Percentiles rank a stretch among this genome's conserved stretches.
Evolutionary conservation across 352 stramenopile genomes (phyloP).

Genomic region (Phytophthora fragariaefolia): DNA sequence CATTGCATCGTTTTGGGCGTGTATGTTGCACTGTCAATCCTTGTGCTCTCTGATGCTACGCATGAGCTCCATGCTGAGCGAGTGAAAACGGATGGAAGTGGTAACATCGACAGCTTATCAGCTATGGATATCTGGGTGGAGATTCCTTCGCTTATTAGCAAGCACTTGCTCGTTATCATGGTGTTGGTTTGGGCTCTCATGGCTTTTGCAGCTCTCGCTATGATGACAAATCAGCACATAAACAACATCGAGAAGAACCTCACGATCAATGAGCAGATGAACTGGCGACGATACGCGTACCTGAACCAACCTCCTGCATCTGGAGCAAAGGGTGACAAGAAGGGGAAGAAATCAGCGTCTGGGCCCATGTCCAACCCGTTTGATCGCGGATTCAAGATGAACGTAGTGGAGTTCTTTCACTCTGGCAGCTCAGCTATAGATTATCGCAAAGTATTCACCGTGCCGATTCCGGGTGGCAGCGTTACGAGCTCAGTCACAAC

Average conservation of each 20-base stretch:
- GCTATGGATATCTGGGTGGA: slow-evolving; percentile 67
- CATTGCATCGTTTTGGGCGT: slow-evolving; percentile 57
- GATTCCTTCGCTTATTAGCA: slow-evolving; percentile 55
- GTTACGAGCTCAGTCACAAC: slow-evolving; percentile 23
- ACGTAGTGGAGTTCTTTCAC: slow-evolving; percentile 52
- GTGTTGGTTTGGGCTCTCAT: slow-evolving; percentile 64
- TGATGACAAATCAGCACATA: slow-evolving; percentile 76
- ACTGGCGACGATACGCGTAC: slow-evolving; percentile 83
- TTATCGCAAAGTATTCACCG: slow-evolving; percentile 51
- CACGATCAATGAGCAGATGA: slow-evolving; percentile 87
- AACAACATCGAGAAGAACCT: slow-evolving; percentile 72
- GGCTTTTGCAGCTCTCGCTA: slow-evolving; percentile 52
- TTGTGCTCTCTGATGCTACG: slow-evolving; percentile 51
- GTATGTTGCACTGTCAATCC: slow-evolving; percentile 53
- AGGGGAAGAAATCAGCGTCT: slow-evolving; percentile 19
- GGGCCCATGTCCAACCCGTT: slow-evolving; percentile 49
- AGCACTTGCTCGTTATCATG: slow-evolving; percentile 65
- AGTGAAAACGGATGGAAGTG: slow-evolving; percentile 23
- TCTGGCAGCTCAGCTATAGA: slow-evolving; percentile 42
- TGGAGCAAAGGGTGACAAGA: slow-evolving; percentile 18
- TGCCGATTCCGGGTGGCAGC: slow-evolving; percentile 14
- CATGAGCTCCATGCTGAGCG: slow-evolving; percentile 42
- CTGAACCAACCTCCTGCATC: slow-evolving; percentile 33
- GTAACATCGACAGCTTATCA: slow-evolving; percentile 35
- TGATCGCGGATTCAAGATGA: slow-evolving; percentile 47